Evolutionary conservation across 2,329 filamentous ascomycete species (phyloP).

Genomic region (Dactylellina sp.): DNA sequence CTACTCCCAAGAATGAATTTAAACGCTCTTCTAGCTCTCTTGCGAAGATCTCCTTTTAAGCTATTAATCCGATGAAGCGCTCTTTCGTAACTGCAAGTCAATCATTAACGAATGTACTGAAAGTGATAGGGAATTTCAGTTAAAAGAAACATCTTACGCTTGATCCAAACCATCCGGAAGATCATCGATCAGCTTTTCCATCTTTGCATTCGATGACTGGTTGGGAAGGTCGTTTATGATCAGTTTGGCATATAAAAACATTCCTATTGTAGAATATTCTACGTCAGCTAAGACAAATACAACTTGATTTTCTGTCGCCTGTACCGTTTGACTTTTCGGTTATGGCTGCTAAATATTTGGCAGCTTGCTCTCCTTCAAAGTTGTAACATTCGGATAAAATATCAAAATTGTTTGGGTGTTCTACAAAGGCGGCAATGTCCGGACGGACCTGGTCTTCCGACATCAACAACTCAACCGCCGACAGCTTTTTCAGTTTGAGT

Average conservation of each 20-base stretch:
- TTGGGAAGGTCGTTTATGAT: constrained; percentile 12
- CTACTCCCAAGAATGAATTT: constrained; percentile 1
- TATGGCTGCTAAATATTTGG: background rate
- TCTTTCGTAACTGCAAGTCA: constrained; percentile 2
- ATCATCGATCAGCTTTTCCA: constrained; percentile 13
- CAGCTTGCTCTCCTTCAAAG: background rate
- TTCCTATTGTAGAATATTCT: constrained; percentile 21
- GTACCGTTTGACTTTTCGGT: constrained; percentile 12
- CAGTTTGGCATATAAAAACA: constrained; percentile 35
- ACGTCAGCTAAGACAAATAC: too few relatives aligned
- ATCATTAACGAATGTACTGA: too few relatives aligned
- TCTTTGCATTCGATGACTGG: background rate
- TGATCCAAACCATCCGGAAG: constrained; percentile 10
- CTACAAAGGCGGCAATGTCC: constrained; percentile 6
- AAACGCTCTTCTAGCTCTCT: constrained; percentile 7
- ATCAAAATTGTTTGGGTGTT: constrained; percentile 6
- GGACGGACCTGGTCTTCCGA: background rate
- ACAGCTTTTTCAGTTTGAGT: background rate
- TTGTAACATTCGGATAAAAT: background rate
- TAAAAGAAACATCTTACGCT: constrained; percentile 1
- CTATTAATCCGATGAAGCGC: constrained; percentile 7
- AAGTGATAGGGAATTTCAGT: background rate
- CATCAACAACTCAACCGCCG: background rate
- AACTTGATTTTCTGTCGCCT: too few relatives aligned
- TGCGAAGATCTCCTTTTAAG: background rate